These are phyloP conservation scores for Curvularia verruculosa DNA, from an alignment of 2,329 filamentous ascomycete species.

Conservation along the genomic window DNA sequence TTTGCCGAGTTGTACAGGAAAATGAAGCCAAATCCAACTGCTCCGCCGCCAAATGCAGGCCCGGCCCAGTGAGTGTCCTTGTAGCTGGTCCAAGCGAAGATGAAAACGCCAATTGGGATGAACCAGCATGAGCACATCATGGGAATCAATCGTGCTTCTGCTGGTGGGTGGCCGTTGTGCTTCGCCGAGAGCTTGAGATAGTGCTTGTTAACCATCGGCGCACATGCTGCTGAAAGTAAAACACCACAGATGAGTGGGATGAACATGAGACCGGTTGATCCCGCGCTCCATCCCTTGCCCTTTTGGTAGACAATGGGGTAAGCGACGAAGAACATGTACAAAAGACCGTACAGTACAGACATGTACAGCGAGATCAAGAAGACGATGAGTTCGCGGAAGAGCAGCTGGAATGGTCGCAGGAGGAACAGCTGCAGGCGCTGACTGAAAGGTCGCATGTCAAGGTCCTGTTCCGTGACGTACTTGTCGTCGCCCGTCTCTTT, in stretches of 20 bases:
- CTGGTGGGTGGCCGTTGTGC: slow-evolving; percentile 74
- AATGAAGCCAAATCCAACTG: slow-evolving; percentile 79
- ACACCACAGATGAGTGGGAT: slow-evolving; percentile 82
- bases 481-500: slow-evolving; percentile 69
- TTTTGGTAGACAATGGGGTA: slow-evolving; percentile 71
- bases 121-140: slow-evolving; percentile 66
- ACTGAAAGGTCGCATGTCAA: slow-evolving; percentile 71
- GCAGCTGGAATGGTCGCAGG: slow-evolving; percentile 80
- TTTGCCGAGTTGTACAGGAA: slow-evolving; percentile 76
- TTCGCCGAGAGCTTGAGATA: slow-evolving; percentile 70
- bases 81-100: slow-evolving; percentile 74
- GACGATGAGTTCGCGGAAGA: slow-evolving; percentile 84
- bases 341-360: slow-evolving; percentile 76
- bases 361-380: slow-evolving; percentile 85
- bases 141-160: slow-evolving; percentile 78
- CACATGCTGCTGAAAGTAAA: slow-evolving; percentile 67
- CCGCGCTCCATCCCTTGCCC: slow-evolving; percentile 77
- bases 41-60: slow-evolving; percentile 68
- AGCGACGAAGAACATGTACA: slow-evolving; percentile 72
- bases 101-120: slow-evolving; percentile 70
- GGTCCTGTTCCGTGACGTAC: slow-evolving; percentile 80
- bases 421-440: slow-evolving; percentile 77
- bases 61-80: slow-evolving; percentile 70
- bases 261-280: slow-evolving; percentile 83
- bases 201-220: slow-evolving; percentile 79